These are phyloP conservation scores for Zymoseptoria ardabiliae DNA, from an alignment of 2,329 filamentous ascomycete species.

Conservation along the genomic window DNA sequence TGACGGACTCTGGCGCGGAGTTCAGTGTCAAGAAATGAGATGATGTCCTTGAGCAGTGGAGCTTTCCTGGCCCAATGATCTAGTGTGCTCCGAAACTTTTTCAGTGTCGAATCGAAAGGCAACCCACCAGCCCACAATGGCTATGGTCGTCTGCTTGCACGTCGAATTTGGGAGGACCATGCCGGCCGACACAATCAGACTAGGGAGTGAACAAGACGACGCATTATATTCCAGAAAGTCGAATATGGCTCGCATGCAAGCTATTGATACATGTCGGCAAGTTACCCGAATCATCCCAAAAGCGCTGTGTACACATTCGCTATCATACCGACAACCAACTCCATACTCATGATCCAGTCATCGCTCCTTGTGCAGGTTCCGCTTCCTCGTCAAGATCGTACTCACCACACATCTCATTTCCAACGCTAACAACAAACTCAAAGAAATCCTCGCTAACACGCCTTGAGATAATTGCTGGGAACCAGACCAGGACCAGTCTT, in stretches of 20 bases:
- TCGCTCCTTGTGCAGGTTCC: background rate
- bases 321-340: background rate
- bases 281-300: background rate
- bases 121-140: no score
- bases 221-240: background rate
- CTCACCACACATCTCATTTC: background rate
- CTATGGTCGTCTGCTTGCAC: no score
- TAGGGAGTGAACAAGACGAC: no score
- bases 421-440: background rate
- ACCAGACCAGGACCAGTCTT: slow-evolving; percentile 52
- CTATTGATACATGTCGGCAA: background rate
- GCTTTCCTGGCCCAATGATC: no score
- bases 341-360: background rate
- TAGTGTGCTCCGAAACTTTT: no score
- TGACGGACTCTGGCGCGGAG: no score
- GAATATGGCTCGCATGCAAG: background rate
- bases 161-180: no score
- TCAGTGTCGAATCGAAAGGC: no score
- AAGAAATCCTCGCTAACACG: slow-evolving; percentile 34
- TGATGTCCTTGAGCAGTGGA: no score
- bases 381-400: background rate
- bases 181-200: no score
- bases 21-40: no score
- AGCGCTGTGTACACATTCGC: background rate
- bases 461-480: slow-evolving; percentile 60